A percentile compares a stretch with the other conserved stretches of the same genome.
These are phyloP conservation scores for Aureobasidium namibiae DNA, from an alignment of 2,329 filamentous ascomycete genomes.

Conservation along the genomic window DNA sequence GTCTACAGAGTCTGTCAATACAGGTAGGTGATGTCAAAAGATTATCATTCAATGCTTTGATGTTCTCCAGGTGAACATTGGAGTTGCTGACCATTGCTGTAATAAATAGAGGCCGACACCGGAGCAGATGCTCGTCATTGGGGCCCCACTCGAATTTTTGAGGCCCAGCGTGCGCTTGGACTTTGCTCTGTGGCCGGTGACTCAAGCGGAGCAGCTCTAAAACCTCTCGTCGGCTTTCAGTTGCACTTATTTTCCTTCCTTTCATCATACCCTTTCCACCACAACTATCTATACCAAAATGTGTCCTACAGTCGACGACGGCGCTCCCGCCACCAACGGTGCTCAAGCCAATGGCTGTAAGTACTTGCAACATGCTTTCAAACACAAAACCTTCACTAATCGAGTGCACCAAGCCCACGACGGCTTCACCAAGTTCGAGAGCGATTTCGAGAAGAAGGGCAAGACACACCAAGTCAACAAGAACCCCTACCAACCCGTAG, in stretches of 20 bases:
- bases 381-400: background rate
- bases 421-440: slow-evolving; percentile 50
- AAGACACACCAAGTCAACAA: slow-evolving; percentile 18
- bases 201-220: background rate
- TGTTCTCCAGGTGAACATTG: background rate
- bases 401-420: slow-evolving; percentile 30
- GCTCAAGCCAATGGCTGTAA: slow-evolving; percentile 24
- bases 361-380: slow-evolving; percentile 8
- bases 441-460: slow-evolving; percentile 40
- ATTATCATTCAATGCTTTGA: background rate
- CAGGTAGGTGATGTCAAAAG: no score
- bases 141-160: slow-evolving; percentile 1
- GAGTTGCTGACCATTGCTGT: background rate
- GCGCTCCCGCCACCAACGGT: slow-evolving; percentile 21
- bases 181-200: background rate
- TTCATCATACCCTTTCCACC: background rate
- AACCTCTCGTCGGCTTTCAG: background rate
- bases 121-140: no score
- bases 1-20: background rate
- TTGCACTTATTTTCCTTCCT: background rate
- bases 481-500: slow-evolving; percentile 59
- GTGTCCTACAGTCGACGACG: slow-evolving; percentile 19
- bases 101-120: no score
- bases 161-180: background rate
- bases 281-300: slow-evolving; percentile 18